These are phyloP conservation scores for Rhodotorula diobovata DNA, from an alignment of 768 basidiomycete genomes.

Conservation along the genomic window DNA sequence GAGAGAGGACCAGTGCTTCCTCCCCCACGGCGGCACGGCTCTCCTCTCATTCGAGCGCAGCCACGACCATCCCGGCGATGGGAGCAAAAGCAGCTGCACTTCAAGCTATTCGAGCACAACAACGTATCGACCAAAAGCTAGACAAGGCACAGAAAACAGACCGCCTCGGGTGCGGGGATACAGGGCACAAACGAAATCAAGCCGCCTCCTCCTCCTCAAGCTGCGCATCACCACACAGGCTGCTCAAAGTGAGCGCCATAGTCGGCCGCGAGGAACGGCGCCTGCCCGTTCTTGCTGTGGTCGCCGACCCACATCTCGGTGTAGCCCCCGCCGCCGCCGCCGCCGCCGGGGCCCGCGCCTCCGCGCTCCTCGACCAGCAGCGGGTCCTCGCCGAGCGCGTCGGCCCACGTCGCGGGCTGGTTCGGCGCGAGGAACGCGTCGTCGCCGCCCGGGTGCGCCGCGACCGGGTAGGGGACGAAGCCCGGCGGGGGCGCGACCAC, in stretches of 20 bases:
- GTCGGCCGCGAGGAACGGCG: not conserved
- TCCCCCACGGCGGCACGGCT: too few relatives aligned
- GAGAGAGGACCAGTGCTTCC: not conserved
- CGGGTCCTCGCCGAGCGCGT: not conserved
- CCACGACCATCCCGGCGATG: too few relatives aligned
- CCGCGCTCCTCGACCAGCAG: not conserved
- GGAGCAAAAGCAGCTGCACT: too few relatives aligned
- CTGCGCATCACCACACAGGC: not conserved
- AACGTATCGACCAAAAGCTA: not conserved
- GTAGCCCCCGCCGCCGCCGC: not conserved
- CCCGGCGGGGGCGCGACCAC: not conserved
- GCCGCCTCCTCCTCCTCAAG: not conserved
- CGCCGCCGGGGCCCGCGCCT: too few relatives aligned
- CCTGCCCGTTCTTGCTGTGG: not conserved
- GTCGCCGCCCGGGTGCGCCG: too few relatives aligned
- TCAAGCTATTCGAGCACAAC: too few relatives aligned
- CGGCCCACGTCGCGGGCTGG: not conserved
- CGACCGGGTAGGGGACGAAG: not conserved
- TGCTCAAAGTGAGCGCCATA: not conserved
- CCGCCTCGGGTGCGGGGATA: not conserved
- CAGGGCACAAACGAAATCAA: not conserved
- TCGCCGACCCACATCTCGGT: conserved; percentile 5
- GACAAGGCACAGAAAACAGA: too few relatives aligned
- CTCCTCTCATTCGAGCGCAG: too few relatives aligned
- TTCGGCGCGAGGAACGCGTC: not conserved